A percentile compares a stretch with the other conserved stretches of the same genome.
Evolutionary conservation across 768 basidiomycete species (phyloP).

Genomic region (Suillus decipiens): DNA sequence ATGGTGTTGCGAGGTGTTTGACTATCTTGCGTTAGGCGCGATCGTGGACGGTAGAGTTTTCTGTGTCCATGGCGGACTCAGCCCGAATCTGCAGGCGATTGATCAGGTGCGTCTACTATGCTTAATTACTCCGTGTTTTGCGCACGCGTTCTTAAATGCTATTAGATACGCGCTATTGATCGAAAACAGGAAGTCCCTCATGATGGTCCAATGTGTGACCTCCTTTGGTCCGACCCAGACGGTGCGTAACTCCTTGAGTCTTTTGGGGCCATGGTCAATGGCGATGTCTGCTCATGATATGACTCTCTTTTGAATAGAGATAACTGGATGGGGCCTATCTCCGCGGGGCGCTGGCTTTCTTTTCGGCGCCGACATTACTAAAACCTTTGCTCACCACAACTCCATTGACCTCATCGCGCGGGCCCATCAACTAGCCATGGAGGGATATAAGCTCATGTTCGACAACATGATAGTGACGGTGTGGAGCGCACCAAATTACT

Average conservation of each 20-base stretch:
- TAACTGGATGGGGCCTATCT: slow-evolving; percentile 93
- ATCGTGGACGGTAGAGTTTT: slow-evolving; percentile 98
- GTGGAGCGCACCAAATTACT: slow-evolving; percentile 98
- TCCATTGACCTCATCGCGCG: slow-evolving; percentile 93
- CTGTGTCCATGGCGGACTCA: slow-evolving; percentile 96
- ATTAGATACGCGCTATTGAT: slow-evolving; percentile 90
- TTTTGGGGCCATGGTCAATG: slow-evolving; percentile 2
- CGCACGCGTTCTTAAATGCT: slow-evolving; percentile 9
- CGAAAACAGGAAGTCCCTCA: slow-evolving; percentile 97
- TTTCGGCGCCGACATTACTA: slow-evolving; percentile 91
- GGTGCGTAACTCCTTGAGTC: slow-evolving; percentile 48
- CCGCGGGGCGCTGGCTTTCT: slow-evolving; percentile 97
- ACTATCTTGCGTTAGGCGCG: slow-evolving; percentile 92
- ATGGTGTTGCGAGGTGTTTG: slow-evolving; percentile 98
- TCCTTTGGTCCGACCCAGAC: slow-evolving; percentile 99
- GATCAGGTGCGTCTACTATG: slow-evolving; percentile 68
- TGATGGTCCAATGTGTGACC: slow-evolving; percentile 97
- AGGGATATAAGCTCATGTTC: slow-evolving; percentile 97
- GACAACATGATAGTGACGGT: slow-evolving; percentile 94
- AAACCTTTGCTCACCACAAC: slow-evolving; percentile 88
- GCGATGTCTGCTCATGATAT: slow-evolving; percentile 15
- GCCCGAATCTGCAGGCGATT: slow-evolving; percentile 81
- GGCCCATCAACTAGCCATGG: slow-evolving; percentile 98
- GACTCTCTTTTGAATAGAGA: slow-evolving; percentile 54
- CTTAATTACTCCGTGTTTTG: slow-evolving; percentile 23